phyloP scores from a whole-genome alignment of 257 asterid genomes.

The Scutellaria galericulata region DNA sequence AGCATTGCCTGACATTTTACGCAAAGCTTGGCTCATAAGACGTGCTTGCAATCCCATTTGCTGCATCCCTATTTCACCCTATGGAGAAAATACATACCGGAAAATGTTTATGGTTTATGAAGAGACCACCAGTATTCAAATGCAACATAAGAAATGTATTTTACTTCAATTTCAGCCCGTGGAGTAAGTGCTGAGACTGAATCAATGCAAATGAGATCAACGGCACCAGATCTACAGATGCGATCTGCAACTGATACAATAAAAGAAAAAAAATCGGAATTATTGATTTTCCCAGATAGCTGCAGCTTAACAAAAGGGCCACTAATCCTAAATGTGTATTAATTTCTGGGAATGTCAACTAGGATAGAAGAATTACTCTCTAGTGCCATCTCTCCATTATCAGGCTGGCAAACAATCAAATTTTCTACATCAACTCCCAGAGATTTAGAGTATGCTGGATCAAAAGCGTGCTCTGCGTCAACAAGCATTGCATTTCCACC shows the following conservation, averaged over 20 bases:
- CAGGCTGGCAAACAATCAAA: conserved; percentile 98
- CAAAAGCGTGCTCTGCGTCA: conserved; percentile 99
- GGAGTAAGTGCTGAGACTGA: conserved; percentile 99
- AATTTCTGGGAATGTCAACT: conserved; percentile 31
- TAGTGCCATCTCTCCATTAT: conserved; percentile 99
- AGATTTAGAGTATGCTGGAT: conserved; percentile 94
- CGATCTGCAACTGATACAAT: conserved; percentile 89
- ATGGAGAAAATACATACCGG: conserved; percentile 29
- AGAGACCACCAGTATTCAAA: conserved; percentile 23
- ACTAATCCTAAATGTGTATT: background rate
- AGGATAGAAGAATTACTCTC: conserved; percentile 68
- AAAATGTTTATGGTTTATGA: conserved; percentile 13
- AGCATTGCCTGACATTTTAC: conserved; percentile 99
- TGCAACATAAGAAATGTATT: conserved; percentile 37
- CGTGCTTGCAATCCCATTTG: conserved; percentile 99
- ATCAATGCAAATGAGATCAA: conserved; percentile 97
- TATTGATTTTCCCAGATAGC: background rate
- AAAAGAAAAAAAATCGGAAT: conserved; percentile 21
- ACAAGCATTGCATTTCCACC: conserved; percentile 99
- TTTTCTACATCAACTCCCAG: conserved; percentile 97
- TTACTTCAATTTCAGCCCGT: conserved; percentile 97
- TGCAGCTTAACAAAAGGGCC: conserved; percentile 23
- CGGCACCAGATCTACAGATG: conserved; percentile 97
- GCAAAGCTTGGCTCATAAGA: conserved; percentile 98
- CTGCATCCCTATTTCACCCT: conserved; percentile 99